A percentile compares a stretch with the other conserved stretches of the same genome.
Conservation (phyloP, 805 yeast species). For the Cyberlindnera euphorbiiphila region DNA sequence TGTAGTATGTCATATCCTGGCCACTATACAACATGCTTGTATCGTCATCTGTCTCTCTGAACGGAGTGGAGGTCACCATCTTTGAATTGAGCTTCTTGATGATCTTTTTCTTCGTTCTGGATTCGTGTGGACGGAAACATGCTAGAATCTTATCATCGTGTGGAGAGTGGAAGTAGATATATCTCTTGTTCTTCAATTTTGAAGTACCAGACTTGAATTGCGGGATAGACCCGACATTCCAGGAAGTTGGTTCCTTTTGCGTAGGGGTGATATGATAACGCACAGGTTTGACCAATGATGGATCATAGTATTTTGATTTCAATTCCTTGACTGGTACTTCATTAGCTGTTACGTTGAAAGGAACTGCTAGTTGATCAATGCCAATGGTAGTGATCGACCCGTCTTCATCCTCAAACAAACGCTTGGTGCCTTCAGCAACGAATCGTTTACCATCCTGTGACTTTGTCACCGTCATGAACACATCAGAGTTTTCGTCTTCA, state of each 20-base stretch:
- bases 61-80: slow-evolving; percentile 1
- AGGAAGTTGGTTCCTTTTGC: slow-evolving; percentile 13
- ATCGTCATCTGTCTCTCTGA: slow-evolving; percentile 3
- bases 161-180: slow-evolving; percentile 28
- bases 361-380: background rate
- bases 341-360: slow-evolving; percentile 1
- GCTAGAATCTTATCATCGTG: slow-evolving; percentile 33
- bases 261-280: slow-evolving; percentile 32
- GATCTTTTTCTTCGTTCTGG: slow-evolving; percentile 37
- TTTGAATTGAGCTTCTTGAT: slow-evolving; percentile 27
- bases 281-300: slow-evolving; percentile 14
- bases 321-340: slow-evolving; percentile 10
- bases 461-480: slow-evolving; percentile 19
- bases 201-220: slow-evolving; percentile 28
- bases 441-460: slow-evolving; percentile 11
- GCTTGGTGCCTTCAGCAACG: slow-evolving; percentile 12
- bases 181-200: slow-evolving; percentile 27
- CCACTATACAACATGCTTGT: slow-evolving; percentile 4
- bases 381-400: slow-evolving; percentile 10
- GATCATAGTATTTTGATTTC: slow-evolving; percentile 1
- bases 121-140: slow-evolving; percentile 29
- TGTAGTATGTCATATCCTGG: slow-evolving; percentile 16
- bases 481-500: slow-evolving; percentile 9
- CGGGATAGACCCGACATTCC: slow-evolving; percentile 46
- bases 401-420: slow-evolving; percentile 11